Evolutionary conservation across 1,139 yeast species (phyloP).

Genomic region (Blastobotrys proliferans): DNA sequence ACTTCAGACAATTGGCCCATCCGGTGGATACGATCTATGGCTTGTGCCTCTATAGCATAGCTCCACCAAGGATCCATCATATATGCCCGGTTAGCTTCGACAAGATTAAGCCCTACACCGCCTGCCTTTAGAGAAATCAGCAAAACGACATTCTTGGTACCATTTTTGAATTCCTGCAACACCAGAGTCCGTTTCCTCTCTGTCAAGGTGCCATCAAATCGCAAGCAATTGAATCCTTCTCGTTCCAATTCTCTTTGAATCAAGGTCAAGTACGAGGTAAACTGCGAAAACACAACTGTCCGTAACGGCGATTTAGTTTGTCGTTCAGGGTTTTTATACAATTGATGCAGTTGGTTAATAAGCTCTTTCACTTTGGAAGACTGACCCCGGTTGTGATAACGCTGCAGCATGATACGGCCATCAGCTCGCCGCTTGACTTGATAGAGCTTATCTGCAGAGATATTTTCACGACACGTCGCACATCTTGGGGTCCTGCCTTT

Average conservation of each 20-base stretch:
- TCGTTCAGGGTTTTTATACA: slow-evolving; percentile 2
- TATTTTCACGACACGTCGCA: slow-evolving; percentile 37
- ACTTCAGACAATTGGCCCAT: slow-evolving; percentile 80
- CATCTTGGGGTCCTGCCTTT: slow-evolving; percentile 35
- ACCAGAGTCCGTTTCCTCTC: slow-evolving; percentile 64
- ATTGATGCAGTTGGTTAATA: slow-evolving; percentile 50
- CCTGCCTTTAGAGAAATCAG: slow-evolving; percentile 86
- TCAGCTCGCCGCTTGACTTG: slow-evolving; percentile 21
- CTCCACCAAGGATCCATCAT: slow-evolving; percentile 99
- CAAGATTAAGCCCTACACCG: slow-evolving; percentile 89
- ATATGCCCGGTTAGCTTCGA: slow-evolving; percentile 80
- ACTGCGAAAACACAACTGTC: slow-evolving; percentile 84
- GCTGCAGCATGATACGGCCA: slow-evolving; percentile 17
- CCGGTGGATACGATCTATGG: slow-evolving; percentile 89
- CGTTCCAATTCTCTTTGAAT: slow-evolving; percentile 57
- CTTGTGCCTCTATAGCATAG: slow-evolving; percentile 90
- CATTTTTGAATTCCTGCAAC: slow-evolving; percentile 49
- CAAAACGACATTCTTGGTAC: slow-evolving; percentile 49
- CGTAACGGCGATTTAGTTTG: slow-evolving; percentile 3
- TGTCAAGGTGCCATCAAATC: slow-evolving; percentile 79
- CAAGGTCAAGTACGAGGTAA: slow-evolving; percentile 75
- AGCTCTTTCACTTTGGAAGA: slow-evolving; percentile 79
- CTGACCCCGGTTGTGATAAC: slow-evolving; percentile 22
- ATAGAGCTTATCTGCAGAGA: slow-evolving; percentile 28
- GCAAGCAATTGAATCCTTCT: slow-evolving; percentile 47